Evolutionary conservation across 2,329 filamentous ascomycete genomes (phyloP).

Genomic region (Sarocladiaceae sp.): DNA sequence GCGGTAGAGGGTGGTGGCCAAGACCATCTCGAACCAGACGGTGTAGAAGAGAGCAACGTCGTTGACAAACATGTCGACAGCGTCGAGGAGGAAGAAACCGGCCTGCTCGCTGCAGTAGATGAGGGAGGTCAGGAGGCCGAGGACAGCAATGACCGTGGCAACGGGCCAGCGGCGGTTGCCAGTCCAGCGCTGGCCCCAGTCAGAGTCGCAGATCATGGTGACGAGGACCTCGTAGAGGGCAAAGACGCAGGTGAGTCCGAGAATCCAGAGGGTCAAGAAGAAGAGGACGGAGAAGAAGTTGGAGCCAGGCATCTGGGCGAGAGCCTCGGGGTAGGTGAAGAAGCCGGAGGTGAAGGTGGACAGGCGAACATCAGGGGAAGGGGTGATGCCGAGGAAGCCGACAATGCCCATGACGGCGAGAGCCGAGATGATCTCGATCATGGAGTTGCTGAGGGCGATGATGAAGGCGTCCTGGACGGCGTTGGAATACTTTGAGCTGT

Average conservation of each 20-base stretch:
- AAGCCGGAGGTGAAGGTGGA: conserved; percentile 52
- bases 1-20: conserved; percentile 45
- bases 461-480: conserved; percentile 52
- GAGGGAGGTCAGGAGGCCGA: conserved; percentile 47
- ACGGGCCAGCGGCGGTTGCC: conserved; percentile 35
- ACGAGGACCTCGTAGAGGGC: conserved; percentile 52
- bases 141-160: conserved; percentile 39
- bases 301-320: conserved; percentile 48
- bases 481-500: conserved; percentile 50
- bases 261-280: conserved; percentile 51
- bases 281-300: conserved; percentile 53
- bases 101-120: conserved; percentile 49
- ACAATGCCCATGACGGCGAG: conserved; percentile 47
- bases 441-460: conserved; percentile 46
- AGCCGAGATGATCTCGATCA: conserved; percentile 47
- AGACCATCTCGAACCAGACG: conserved; percentile 44
- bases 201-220: conserved; percentile 44
- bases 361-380: conserved; percentile 24
- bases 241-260: conserved; percentile 52
- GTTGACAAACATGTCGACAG: conserved; percentile 50
- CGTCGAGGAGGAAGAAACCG: conserved; percentile 48
- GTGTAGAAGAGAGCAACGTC: conserved; percentile 48
- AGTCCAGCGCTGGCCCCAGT: conserved; percentile 28
- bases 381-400: conserved; percentile 33
- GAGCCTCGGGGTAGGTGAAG: conserved; percentile 48